Evolutionary conservation across 208 protist species (phyloP), one percentile per base, ranked within the genome.

Genomic region (Leishmania braziliensis): DNA sequence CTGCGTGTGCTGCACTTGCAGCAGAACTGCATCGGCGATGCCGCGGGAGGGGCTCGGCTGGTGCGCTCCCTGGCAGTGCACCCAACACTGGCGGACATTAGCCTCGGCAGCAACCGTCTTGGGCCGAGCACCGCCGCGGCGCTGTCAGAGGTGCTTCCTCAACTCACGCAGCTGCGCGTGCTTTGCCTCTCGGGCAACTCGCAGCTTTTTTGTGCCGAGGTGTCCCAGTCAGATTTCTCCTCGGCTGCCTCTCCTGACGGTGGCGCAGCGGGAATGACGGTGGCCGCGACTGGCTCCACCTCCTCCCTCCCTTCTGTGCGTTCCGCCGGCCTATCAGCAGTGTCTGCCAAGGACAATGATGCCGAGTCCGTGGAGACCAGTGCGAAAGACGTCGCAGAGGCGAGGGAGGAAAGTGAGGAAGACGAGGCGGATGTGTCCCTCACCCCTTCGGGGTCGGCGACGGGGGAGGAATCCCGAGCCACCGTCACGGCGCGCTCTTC

Each of bases 51-150:
- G 20, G 87, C 82, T 3, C 78, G 76, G 29, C 88, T 98, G 36
- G 75, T 96, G 58, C 70, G 63, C 23, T 86, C 88, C 9, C 69
- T 98, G 18, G 75, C 74, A 26, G 46, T 86, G 46, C 93, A 97
- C 50, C 80, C 86, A 14, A 78, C 85, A 39, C 80, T 98, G 60
- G 80, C 75, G 23, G 77, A 90, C n/a, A 56, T 98, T 16, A 80
- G 96, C 77, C 60, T 98, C 20, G 85, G 86, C 29, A 87, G 91
- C 85, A 98, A 98, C 75, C 58, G 74, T 23, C 86, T 98, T n/a
- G 90, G 87, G 14, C n/a, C 62, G 0, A 81, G 81, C 46, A 89
- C 91, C 5, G 86, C 86, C 20, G 33, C 43, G 20, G 87, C 91
- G 6, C 86, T 98, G 26, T 78, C 81, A 14, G 88, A 90, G 43